These are phyloP conservation scores for Pythium insidiosum DNA, from an alignment of 352 stramenopile genomes.

Conservation along the genomic window DNA sequence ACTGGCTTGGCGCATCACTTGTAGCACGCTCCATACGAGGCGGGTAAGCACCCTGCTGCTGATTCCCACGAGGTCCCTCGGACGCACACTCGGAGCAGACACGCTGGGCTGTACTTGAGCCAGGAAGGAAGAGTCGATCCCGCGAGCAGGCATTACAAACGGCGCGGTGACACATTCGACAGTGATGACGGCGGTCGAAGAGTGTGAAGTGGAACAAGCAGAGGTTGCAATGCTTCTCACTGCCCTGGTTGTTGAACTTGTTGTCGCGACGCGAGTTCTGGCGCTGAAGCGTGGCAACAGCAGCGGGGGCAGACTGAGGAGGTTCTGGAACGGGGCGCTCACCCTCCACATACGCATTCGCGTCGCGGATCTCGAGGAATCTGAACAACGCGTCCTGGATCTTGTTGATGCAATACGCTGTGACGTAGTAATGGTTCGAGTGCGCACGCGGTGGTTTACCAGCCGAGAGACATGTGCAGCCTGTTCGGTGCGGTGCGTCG, in stretches of 20 bases:
- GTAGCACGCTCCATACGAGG: constrained; percentile 40
- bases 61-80: constrained; percentile 59
- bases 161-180: constrained; percentile 82
- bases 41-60: constrained; percentile 13
- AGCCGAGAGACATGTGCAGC: constrained; percentile 76
- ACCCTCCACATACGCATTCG: constrained; percentile 66
- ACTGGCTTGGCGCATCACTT: constrained; percentile 38
- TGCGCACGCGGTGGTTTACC: constrained; percentile 55
- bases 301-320: constrained; percentile 35
- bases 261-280: constrained; percentile 46
- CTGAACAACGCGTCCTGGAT: constrained; percentile 82
- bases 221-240: constrained; percentile 86
- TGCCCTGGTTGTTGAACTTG: constrained; percentile 62
- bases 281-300: constrained; percentile 29
- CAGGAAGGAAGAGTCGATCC: constrained; percentile 75
- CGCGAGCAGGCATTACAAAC: constrained; percentile 85
- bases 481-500: constrained; percentile 73
- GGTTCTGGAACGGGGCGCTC: constrained; percentile 63
- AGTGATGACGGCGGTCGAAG: constrained; percentile 85
- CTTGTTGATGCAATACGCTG: constrained; percentile 84
- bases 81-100: constrained; percentile 84
- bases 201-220: constrained; percentile 88
- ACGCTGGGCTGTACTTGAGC: constrained; percentile 80
- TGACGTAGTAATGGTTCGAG: constrained; percentile 86
- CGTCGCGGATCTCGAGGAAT: constrained; percentile 72